A percentile compares a stretch with the other conserved stretches of the same genome.
phyloP scores from a whole-genome alignment of 2,329 filamentous ascomycete genomes.

The Neofusicoccum laricinum region DNA sequence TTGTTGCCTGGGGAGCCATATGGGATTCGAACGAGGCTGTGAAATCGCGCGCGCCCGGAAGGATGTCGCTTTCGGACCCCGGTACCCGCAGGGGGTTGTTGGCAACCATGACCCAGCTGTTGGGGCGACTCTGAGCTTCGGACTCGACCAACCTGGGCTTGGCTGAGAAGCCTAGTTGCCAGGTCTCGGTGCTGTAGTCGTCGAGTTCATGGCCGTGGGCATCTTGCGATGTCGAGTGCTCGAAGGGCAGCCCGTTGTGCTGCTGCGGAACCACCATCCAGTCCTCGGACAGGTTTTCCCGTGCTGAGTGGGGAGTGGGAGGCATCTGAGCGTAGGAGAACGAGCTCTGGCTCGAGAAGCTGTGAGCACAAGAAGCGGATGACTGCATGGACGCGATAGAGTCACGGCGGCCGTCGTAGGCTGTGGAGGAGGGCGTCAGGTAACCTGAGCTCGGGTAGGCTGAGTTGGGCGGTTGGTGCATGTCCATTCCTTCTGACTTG shows the following conservation, averaged over 20 bases:
- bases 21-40: neutral
- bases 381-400: constrained; percentile 30
- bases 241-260: constrained; percentile 21
- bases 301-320: constrained; percentile 27
- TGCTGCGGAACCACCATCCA: constrained; percentile 6
- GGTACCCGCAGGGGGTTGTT: neutral
- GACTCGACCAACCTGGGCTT: neutral
- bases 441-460: constrained; percentile 24
- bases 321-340: constrained; percentile 20
- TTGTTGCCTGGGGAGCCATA: neutral
- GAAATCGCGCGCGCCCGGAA: neutral
- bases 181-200: neutral
- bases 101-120: constrained; percentile 4
- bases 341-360: constrained; percentile 18
- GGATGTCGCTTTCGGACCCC: neutral
- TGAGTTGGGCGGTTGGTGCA: constrained; percentile 23
- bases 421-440: constrained; percentile 25
- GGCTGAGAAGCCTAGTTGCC: neutral
- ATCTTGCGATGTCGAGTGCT: constrained; percentile 19
- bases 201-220: neutral
- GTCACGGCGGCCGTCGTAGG: constrained; percentile 31
- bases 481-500: constrained; percentile 22
- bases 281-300: constrained; percentile 24
- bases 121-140: neutral
- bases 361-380: constrained; percentile 21